Evolutionary conservation across 192 early-diverging fungal species (phyloP).

Genomic region (Coemansia sp.): DNA sequence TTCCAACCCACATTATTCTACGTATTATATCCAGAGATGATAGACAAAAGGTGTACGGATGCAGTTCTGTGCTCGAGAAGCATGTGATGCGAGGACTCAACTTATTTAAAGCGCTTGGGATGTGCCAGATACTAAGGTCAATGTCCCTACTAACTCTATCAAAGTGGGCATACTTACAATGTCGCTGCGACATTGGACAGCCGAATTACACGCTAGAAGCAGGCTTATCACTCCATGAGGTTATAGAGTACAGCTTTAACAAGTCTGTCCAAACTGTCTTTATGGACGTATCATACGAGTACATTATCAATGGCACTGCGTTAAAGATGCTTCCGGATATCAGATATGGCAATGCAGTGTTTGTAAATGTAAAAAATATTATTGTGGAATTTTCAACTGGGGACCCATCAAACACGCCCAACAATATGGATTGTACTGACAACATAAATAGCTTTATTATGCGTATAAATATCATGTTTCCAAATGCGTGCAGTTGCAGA

Average conservation of each 20-base stretch:
- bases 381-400: neutral
- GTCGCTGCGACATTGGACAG: neutral
- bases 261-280: neutral
- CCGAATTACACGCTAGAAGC: neutral
- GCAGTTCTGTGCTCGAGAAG: neutral
- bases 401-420: neutral
- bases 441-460: neutral
- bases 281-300: neutral
- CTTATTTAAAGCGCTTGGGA: neutral
- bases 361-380: neutral
- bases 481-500: neutral
- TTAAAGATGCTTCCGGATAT: neutral
- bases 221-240: neutral
- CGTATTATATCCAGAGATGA: neutral
- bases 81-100: neutral
- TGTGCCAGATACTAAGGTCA: neutral
- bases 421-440: neutral
- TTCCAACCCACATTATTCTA: neutral
- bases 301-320: neutral
- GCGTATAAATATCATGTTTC: neutral
- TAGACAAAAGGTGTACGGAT: neutral
- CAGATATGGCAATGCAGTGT: neutral
- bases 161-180: neutral
- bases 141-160: neutral
- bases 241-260: neutral